Evolutionary conservation across 2,329 filamentous ascomycete genomes (phyloP).

Genomic region (Knoxdaviesia proteae): DNA sequence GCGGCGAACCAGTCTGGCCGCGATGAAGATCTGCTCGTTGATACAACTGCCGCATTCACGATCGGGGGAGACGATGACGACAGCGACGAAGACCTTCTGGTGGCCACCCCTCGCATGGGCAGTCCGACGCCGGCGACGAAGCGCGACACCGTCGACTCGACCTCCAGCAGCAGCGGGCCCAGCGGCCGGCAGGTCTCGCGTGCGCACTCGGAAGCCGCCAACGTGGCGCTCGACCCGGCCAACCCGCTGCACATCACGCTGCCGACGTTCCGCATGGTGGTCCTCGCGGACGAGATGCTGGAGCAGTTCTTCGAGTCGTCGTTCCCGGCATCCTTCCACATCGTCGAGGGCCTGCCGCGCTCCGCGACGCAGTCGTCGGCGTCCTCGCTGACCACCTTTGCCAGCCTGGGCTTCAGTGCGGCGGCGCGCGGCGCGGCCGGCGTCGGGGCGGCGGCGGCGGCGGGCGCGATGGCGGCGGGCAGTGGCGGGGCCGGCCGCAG

Average conservation of each 20-base stretch:
- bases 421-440: slow-evolving; percentile 7
- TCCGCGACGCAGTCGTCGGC: slow-evolving; percentile 12
- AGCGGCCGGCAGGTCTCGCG: slow-evolving; percentile 24
- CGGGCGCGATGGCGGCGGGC: slow-evolving; percentile 10
- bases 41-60: slow-evolving; percentile 35
- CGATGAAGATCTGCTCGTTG: slow-evolving; percentile 6
- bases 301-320: slow-evolving; percentile 96
- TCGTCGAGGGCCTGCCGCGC: slow-evolving; percentile 41
- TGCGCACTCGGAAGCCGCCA: slow-evolving; percentile 56
- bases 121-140: slow-evolving; percentile 22
- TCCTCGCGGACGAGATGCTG: slow-evolving; percentile 83
- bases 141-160: slow-evolving; percentile 6
- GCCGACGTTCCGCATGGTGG: slow-evolving; percentile 96
- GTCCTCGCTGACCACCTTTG: slow-evolving; percentile 69
- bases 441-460: slow-evolving; percentile 2
- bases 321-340: slow-evolving; percentile 80
- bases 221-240: slow-evolving; percentile 75
- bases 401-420: slow-evolving; percentile 41
- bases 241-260: slow-evolving; percentile 90
- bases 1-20: slow-evolving; percentile 1
- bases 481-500: slow-evolving; percentile 40
- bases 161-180: slow-evolving; percentile 5
- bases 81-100: slow-evolving; percentile 37
- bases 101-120: slow-evolving; percentile 15
- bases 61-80: slow-evolving; percentile 55